Conservation (phyloP, 306 rosid species). For the Nissolia schottii region DNA sequence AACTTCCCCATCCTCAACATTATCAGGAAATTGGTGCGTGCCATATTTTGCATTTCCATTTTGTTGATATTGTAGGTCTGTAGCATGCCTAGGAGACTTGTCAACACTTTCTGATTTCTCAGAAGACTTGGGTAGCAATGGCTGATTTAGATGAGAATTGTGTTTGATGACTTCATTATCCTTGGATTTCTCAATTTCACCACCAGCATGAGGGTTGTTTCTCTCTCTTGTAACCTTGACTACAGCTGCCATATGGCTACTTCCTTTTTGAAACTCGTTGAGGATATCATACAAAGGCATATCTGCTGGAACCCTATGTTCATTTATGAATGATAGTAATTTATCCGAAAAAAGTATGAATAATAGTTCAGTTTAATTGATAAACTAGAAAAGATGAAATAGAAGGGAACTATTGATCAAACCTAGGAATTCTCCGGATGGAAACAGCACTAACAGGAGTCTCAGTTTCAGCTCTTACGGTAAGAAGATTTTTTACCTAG, state of each 20-base stretch:
- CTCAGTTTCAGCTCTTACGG: conserved; percentile 93
- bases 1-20: conserved; percentile 82
- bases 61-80: conserved; percentile 24
- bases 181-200: conserved; percentile 44
- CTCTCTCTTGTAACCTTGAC: conserved; percentile 55
- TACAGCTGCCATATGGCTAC: conserved; percentile 99
- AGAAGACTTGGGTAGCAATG: conserved; percentile 49
- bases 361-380: conserved; percentile 4
- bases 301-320: conserved; percentile 82
- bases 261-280: conserved; percentile 95
- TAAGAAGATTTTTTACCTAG: conserved; percentile 90
- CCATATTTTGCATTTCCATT: conserved; percentile 27
- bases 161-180: conserved; percentile 25
- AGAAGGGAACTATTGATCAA: conserved; percentile 4
- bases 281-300: conserved; percentile 94
- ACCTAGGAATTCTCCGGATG: conserved; percentile 92
- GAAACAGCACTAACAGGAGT: conserved; percentile 59
- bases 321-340: conserved; percentile 11
- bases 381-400: not conserved
- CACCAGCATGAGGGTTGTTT: conserved; percentile 34
- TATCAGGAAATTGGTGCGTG: conserved; percentile 38
- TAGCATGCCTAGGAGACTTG: conserved; percentile 37
- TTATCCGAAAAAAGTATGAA: too few relatives aligned
- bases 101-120: conserved; percentile 45
- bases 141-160: conserved; percentile 53